Base-by-base conservation (phyloP, 164 flowering plant genomes). In the Cinnamomum micranthum region DNA sequence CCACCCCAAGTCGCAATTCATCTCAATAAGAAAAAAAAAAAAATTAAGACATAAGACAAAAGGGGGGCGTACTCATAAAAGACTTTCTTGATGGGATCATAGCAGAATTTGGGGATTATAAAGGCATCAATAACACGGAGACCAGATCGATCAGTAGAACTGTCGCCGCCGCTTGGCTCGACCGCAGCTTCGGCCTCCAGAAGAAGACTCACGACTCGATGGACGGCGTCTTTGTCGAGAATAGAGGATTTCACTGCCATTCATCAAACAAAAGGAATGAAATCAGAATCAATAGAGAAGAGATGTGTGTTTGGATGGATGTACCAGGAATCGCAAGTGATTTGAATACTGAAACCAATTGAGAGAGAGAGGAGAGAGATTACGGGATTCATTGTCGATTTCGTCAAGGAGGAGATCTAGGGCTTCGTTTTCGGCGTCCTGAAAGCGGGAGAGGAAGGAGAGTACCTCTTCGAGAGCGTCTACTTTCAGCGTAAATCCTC, bases 371-470 rank as follows among this genome's bases (percentile, higher is more conserved):
- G 6, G n/a, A 17, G 20, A n/a, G 50, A 63, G 62, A 41, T 55
- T 85, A 92, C 95, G 76, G 24, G 93, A 78, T 69, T 89, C 86
- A 59, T 82, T 81, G 11, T 87, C 86, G 83, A 95, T 85, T 72
- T 89, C 86, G 78, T 95, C 98, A 75, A 95, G 91, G 63, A 93
- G 92, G 72, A 93, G 84, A 73, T 93, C 95, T 69, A 95, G 74
- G 80, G 97, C 96, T 66, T 93, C 95, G 72, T 90, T 92, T 72
- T 88, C 88, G 31, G 84, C 88, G 58, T 83, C 89, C 47, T 69
- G 78, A 74, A 86, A 88, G 31, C 79, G 89, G 75, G 67, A 23
- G 66, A 87, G 72, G 85, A 91, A 95, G 33, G 89, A 82, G 80
- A 89, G 82, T 28, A 92, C 80, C 80, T 87, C 89, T 11, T 90